phyloP scores from a whole-genome alignment of 1,284 basidiomycete species.

The Tilletia walkeri region DNA sequence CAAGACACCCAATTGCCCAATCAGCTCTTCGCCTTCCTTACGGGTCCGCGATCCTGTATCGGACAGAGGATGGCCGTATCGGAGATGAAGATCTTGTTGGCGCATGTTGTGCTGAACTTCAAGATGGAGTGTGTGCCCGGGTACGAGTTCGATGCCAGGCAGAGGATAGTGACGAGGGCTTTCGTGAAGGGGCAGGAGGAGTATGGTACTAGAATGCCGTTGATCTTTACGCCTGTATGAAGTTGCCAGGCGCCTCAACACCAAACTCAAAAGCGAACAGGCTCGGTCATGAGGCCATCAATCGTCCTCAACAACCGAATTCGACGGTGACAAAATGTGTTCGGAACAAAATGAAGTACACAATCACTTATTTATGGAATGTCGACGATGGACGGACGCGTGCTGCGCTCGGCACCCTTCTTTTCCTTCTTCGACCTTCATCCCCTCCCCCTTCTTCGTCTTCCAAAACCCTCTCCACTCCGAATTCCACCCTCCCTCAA shows the following conservation, averaged over 20 bases:
- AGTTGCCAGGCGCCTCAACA: background rate
- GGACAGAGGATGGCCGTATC: slow-evolving; percentile 37
- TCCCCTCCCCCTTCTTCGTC: too few species aligned
- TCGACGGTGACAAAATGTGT: too few species aligned
- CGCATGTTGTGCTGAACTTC: slow-evolving; percentile 27
- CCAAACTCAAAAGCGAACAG: too few species aligned
- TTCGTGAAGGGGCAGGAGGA: slow-evolving; percentile 23
- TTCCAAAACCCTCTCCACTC: too few species aligned
- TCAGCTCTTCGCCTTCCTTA: slow-evolving; percentile 32
- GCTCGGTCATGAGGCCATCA: too few species aligned
- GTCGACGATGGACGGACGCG: too few species aligned
- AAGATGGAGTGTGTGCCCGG: slow-evolving; percentile 28
- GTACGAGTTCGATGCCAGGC: slow-evolving; percentile 26
- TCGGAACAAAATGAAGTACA: too few species aligned
- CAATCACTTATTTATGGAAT: too few species aligned
- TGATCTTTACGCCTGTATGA: slow-evolving; percentile 24
- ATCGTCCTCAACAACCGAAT: too few species aligned
- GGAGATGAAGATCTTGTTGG: slow-evolving; percentile 37
- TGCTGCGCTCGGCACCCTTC: too few species aligned
- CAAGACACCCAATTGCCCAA: slow-evolving; percentile 33
- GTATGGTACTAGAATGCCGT: slow-evolving; percentile 28
- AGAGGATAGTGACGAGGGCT: slow-evolving; percentile 35
- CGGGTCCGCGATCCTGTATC: slow-evolving; percentile 40
- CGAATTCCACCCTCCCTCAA: too few species aligned
- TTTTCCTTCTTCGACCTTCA: too few species aligned